Evolutionary conservation across 2,329 filamentous ascomycete species (phyloP), one percentile per base, ranked within the genome.

Genomic region (Hypoxylon rubiginosum): DNA sequence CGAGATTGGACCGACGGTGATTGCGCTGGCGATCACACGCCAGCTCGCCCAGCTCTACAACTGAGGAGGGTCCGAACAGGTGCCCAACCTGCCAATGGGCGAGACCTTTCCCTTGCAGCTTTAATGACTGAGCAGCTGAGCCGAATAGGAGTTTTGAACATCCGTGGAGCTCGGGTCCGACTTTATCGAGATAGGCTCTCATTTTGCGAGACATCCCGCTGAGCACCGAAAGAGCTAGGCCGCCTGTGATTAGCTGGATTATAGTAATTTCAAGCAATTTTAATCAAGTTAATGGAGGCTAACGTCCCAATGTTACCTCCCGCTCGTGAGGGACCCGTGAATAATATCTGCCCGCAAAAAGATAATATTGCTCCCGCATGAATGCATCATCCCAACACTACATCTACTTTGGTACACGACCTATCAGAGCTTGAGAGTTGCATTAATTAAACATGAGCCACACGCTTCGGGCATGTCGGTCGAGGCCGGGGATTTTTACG

Each of bases 231-330:
- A 19, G 4, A 10, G 17, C 8, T 21, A 43, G n/a, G 7, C n/a
- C 9, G 17, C 39, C n/a, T 43, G n/a, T 43, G 39, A 43, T 43
- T 43, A 43, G 39, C 39, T 43, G 39, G 39, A 21, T 10, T 21
- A 43, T 43, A 43, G 39, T 43, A 43, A 43, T 8, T 43, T 21
- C 39, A 43, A 43, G 39, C 39, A 43, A 43, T 21, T 41, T 43
- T 19, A 43, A 43, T 43, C 39, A 43, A 9, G 39, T 43, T 21
- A 9, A 43, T 21, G 39, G 39, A 43, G 39, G 39, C 39, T 21
- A 43, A 43, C 39, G 8, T 19, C 21, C 39, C 39, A 17, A 43
- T 43, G 39, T 43, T 7, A 43, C 39, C 39, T 43, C 17, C 17
- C 39, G n/a, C 39, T 21, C 39, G 39, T 43, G 39, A 43, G 39